Evolutionary conservation across 192 early-diverging fungal genomes (phyloP).

Genomic region (Gorgonomyces haynaldii): DNA sequence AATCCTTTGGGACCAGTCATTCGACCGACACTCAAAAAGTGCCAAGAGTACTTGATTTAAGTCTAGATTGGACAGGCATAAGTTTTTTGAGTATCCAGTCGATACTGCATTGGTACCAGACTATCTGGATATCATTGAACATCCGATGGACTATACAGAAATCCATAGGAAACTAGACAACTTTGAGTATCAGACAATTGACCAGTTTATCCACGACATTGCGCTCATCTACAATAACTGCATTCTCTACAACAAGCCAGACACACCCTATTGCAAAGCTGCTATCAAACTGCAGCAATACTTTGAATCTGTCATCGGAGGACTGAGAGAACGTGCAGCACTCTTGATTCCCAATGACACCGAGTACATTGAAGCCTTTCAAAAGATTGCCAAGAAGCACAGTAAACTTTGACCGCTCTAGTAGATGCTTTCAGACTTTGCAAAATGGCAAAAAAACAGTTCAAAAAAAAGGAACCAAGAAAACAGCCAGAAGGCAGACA

Average conservation of each 20-base stretch:
- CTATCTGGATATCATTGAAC: constrained; percentile 54
- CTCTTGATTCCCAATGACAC: no score
- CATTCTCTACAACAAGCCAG: constrained; percentile 59
- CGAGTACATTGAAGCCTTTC: no score
- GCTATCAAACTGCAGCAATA: constrained; percentile 42
- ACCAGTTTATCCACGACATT: constrained; percentile 55
- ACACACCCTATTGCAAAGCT: constrained; percentile 58
- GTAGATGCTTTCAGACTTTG: background rate
- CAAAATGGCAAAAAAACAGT: background rate
- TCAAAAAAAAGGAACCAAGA: background rate
- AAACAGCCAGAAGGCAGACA: no score
- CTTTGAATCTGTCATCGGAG: no score
- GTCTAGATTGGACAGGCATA: constrained; percentile 52
- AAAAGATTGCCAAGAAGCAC: no score
- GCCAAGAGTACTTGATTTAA: constrained; percentile 43
- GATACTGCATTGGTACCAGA: constrained; percentile 55
- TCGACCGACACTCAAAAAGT: constrained; percentile 48
- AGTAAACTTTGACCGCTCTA: no score
- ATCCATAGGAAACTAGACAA: constrained; percentile 45
- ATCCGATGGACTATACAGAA: constrained; percentile 70
- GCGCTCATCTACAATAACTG: constrained; percentile 61
- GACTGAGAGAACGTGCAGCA: no score
- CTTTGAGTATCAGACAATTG: constrained; percentile 44
- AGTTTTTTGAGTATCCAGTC: constrained; percentile 60
- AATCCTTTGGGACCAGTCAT: constrained; percentile 63